phyloP scores from a whole-genome alignment of 192 early-diverging fungal genomes.

The Backusella australiensis region DNA sequence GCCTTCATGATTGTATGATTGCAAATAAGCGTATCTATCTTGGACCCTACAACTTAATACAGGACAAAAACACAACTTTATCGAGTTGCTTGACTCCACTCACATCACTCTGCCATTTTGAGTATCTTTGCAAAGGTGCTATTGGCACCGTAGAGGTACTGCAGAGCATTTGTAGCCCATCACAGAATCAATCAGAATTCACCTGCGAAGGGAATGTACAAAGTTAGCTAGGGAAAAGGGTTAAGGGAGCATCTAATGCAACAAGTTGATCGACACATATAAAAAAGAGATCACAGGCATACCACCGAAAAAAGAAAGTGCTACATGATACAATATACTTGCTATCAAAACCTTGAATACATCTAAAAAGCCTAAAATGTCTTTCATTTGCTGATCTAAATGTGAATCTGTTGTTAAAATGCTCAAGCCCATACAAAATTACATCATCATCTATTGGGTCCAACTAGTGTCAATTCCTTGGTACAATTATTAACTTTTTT shows the following conservation, averaged over 20 bases:
- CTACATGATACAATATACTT: neutral
- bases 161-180: neutral
- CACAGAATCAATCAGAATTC: neutral
- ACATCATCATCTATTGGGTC: neutral
- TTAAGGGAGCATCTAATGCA: neutral
- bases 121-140: constrained; percentile 22
- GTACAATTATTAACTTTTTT: neutral
- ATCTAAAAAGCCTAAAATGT: neutral
- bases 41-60: no score
- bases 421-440: neutral
- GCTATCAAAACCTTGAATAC: neutral
- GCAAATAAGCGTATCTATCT: no score
- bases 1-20: no score
- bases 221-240: neutral
- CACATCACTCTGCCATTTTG: neutral
- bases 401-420: no score
- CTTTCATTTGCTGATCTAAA: no score
- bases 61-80: no score
- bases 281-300: neutral
- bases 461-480: neutral
- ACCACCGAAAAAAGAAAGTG: neutral
- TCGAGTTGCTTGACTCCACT: no score
- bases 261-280: neutral
- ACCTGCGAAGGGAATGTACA: neutral
- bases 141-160: neutral